Evolutionary conservation across 2,329 filamentous ascomycete genomes (phyloP).

Genomic region (Xylaria sp.): DNA sequence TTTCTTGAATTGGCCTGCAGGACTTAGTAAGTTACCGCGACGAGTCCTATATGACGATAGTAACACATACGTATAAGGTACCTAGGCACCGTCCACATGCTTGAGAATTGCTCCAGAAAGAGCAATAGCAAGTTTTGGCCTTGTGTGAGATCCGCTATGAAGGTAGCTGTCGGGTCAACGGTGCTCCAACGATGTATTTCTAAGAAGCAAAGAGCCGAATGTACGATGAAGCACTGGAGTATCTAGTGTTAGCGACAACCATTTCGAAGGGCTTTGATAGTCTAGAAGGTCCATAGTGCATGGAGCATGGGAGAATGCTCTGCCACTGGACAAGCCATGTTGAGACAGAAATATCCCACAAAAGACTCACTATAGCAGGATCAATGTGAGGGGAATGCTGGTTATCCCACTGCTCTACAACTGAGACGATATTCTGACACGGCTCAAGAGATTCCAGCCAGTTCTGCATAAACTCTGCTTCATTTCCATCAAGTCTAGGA

Average conservation of each 20-base stretch:
- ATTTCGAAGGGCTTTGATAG: neutral
- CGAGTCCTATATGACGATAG: neutral
- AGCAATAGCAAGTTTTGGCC: conserved; percentile 39
- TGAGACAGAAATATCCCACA: neutral
- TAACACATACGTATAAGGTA: conserved; percentile 41
- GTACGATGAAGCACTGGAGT: conserved; percentile 46
- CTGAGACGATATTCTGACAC: conserved; percentile 48
- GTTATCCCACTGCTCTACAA: conserved; percentile 50
- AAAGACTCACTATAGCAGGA: conserved; percentile 47
- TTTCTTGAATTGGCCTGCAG: conserved; percentile 36
- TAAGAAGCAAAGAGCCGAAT: conserved; percentile 46
- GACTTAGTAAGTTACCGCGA: conserved; percentile 14
- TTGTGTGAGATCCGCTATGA: conserved; percentile 31
- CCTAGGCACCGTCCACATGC: conserved; percentile 41
- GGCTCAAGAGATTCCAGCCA: conserved; percentile 49
- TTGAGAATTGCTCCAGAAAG: conserved; percentile 44
- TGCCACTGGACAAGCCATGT: neutral
- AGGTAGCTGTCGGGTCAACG: conserved; percentile 17
- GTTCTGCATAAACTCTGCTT: conserved; percentile 42
- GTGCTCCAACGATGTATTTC: conserved; percentile 47
- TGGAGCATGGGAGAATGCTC: neutral
- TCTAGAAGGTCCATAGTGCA: neutral
- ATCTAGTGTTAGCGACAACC: neutral
- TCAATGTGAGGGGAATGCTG: conserved; percentile 48
- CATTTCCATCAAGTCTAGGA: conserved; percentile 27